Base-by-base conservation (phyloP, 2,329 filamentous ascomycete species). In the Rutstroemia sp. region DNA sequence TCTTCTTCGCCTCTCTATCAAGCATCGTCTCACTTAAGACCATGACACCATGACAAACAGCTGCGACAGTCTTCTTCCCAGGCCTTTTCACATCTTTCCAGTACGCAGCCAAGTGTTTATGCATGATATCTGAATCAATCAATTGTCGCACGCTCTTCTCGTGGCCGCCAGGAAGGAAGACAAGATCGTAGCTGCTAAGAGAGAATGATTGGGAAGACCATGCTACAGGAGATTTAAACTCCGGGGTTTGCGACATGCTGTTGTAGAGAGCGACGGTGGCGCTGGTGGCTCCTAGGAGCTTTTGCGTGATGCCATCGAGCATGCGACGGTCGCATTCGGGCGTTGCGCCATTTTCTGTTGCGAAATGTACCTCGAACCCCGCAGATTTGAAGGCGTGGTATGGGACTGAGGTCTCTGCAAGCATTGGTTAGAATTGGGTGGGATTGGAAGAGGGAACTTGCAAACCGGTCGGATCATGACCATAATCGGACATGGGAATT, bases 31-130 rank as follows among this genome's bases (percentile, higher is more conserved):
- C 70, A 16, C 75, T 72, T 3, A 81, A 68, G 17, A 75, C 73
- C 72, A 78, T 74, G 50, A 80, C 76, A 42, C 78, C 78, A 63
- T 81, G 78, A 60, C 78, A 80, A 3, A 80, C 72, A 5, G 78
- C 77, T 0, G 71, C 76, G 23, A 79, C 66, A 3, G 69, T 70
- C 60, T 78, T 79, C 2, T 61, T 68, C 16, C 72, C 67, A 2
- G 74, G 73, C 60, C 74, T 77, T 52, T 66, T 69, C 0, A 77
- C 78, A 55, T 69, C 60, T 6, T 76, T 76, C 58, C 80, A 80
- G 64, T 76, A 80, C 16, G 69, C 68, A 1, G 69, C 70, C 3
- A 80, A 63, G 10, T 76, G 72, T 30, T 62, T 64, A 52, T 80
- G 77, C 4, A 78, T 72, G 6, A 64, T 60, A 2, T 68, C 60